Evolutionary conservation across 1,284 basidiomycete species (phyloP), one percentile per base, ranked within the genome.

Genomic region (Erythrobasidium hasegawianum): DNA sequence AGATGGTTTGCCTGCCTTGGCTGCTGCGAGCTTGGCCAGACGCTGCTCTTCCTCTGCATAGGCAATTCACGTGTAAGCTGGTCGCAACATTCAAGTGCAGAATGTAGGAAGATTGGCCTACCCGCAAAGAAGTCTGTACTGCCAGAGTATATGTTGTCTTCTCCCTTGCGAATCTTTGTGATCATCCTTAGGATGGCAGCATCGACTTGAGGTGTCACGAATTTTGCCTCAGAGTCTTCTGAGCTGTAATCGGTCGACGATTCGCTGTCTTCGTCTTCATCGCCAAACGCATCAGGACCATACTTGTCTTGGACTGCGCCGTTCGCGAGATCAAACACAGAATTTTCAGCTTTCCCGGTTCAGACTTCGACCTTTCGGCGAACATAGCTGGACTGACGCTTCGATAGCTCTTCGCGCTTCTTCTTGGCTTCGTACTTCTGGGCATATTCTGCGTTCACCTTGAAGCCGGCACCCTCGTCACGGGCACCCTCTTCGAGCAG

Each of bases 151-250:
- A 95, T 89, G 1, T 82, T 83, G 0, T 90, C 90, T 76, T 97
- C 92, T 72, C 85, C 88, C 64, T 83, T 82, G 74, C 86, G 85
- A 68, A 98, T 97, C 72, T 87, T 84, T 1, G 88, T 88, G 8
- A 98, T 81, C 0, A 94, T 98, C 56, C 91, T 83, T 45, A 98
- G 81, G 73, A 98, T 96, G 20, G 96, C 96, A 50, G 88, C 96
- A 76, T 98, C 95, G 53, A 97, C 84, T 0, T 89, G 87, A 1
- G 94, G 92, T 0, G 93, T 98, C 62, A 98, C 84, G 77, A 97
- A 90, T 71, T 92, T 90, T 13, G 94, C 96, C 68, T 96, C 89
- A 75, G 95, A 91, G 75, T 98, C 95, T 56, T 86, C 87, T 45
- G 77, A 76, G 29, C 75, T 75, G 43, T 76, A 76, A 62, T 76